These are phyloP conservation scores for Barnettozyma populi DNA, from an alignment of 805 yeast species.

Conservation along the genomic window DNA sequence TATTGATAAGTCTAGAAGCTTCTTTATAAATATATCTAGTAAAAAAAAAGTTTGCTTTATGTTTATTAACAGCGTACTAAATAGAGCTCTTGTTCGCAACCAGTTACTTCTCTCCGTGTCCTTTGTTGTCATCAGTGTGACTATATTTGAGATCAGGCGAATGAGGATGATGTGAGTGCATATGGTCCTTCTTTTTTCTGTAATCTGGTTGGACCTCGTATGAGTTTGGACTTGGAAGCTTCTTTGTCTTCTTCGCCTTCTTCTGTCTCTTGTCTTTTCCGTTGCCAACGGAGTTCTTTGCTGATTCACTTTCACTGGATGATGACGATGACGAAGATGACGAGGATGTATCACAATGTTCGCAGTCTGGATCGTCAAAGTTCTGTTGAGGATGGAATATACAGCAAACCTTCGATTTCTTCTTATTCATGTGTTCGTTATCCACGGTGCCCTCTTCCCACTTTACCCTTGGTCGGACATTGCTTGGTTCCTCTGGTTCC, in stretches of 20 bases:
- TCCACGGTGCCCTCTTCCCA: constrained; percentile 89
- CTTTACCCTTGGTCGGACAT: constrained; percentile 48
- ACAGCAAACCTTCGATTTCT: constrained; percentile 88
- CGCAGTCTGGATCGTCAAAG: constrained; percentile 39
- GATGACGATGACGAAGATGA: constrained; percentile 25
- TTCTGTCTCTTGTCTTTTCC: constrained; percentile 28
- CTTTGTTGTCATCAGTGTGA: neutral
- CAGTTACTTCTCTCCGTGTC: neutral
- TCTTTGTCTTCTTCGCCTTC: constrained; percentile 28
- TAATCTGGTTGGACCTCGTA: constrained; percentile 83
- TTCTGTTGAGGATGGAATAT: constrained; percentile 74
- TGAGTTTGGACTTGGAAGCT: constrained; percentile 61
- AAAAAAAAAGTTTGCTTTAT: too few relatives aligned
- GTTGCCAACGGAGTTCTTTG: constrained; percentile 18
- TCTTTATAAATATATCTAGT: constrained; percentile 20
- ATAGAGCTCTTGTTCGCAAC: neutral
- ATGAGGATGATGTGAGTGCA: constrained; percentile 11
- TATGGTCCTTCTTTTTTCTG: constrained; percentile 22
- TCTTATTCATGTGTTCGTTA: constrained; percentile 82
- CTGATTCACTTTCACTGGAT: constrained; percentile 37
- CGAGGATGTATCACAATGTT: constrained; percentile 20
- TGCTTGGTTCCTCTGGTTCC: constrained; percentile 14
- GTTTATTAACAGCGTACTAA: neutral
- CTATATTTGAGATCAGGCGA: neutral
- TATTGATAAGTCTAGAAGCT: constrained; percentile 59